A percentile compares a stretch with the other conserved stretches of the same genome.
phyloP scores from a whole-genome alignment of 495 filamentous ascomycete genomes.

The Penicillium ochrochloron region DNA sequence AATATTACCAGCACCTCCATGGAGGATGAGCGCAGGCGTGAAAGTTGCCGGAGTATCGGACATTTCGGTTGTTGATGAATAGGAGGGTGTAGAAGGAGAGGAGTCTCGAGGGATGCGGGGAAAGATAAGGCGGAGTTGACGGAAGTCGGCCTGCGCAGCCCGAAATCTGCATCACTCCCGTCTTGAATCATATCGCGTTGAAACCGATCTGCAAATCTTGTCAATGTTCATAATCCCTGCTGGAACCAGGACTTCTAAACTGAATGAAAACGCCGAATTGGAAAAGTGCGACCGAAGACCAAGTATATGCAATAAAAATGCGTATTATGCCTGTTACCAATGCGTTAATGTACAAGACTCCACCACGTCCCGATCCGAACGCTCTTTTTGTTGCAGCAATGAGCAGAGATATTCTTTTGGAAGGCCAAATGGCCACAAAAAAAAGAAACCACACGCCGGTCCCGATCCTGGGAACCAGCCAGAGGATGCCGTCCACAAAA shows the following conservation, averaged over 20 bases:
- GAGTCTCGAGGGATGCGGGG: constrained; percentile 14
- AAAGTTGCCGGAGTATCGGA: constrained; percentile 28
- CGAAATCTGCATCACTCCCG: neutral
- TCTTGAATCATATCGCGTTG: neutral
- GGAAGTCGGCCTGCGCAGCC: neutral
- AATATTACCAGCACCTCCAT: constrained; percentile 87
- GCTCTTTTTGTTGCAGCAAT: constrained; percentile 29
- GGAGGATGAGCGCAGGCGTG: constrained; percentile 77
- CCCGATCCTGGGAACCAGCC: constrained; percentile 22
- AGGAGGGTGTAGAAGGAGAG: neutral
- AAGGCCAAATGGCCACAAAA: constrained; percentile 13
- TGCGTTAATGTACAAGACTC: constrained; percentile 47
- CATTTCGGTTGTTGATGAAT: constrained; percentile 15
- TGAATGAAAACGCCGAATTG: neutral
- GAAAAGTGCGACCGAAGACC: constrained; percentile 2
- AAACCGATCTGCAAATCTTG: neutral
- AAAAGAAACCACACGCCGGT: constrained; percentile 25
- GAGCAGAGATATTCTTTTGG: constrained; percentile 30
- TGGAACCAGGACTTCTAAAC: neutral
- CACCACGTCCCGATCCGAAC: constrained; percentile 22
- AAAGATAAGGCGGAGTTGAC: constrained; percentile 12
- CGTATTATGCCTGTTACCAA: constrained; percentile 47
- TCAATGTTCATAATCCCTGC: neutral
- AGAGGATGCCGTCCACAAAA: constrained; percentile 39
- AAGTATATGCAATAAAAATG: constrained; percentile 27